Percentiles rank a stretch among this genome's conserved stretches.
Conservation (phyloP, 495 filamentous ascomycete genomes). For the Thermochaetoides thermophila region DNA sequence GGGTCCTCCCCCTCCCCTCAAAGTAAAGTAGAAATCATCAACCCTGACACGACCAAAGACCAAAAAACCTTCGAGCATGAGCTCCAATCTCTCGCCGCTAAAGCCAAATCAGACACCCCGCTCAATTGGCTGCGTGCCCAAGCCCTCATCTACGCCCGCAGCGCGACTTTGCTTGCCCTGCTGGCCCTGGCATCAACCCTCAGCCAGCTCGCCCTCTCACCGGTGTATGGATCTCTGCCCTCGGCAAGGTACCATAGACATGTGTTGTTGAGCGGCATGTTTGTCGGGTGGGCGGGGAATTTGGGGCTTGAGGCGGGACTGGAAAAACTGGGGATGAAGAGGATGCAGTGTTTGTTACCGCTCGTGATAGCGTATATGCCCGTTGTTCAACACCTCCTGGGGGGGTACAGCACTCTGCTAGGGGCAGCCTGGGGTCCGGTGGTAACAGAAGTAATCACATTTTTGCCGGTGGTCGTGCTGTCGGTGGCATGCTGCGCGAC, state of each 20-base stretch:
- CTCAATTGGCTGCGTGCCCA: conserved; percentile 20
- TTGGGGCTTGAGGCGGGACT: conserved; percentile 29
- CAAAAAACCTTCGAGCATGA: conserved; percentile 37
- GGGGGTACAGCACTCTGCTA: conserved; percentile 43
- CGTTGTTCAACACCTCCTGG: conserved; percentile 51
- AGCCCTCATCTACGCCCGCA: conserved; percentile 24
- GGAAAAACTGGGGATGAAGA: conserved; percentile 34
- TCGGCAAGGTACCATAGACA: conserved; percentile 54
- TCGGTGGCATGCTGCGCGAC: conserved; percentile 50
- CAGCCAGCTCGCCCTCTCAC: conserved; percentile 60
- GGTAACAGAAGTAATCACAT: conserved; percentile 54
- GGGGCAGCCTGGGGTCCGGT: conserved; percentile 59
- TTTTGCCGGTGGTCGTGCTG: conserved; percentile 57
- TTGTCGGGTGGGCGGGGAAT: conserved; percentile 47
- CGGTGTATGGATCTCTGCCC: conserved; percentile 74
- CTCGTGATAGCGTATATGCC: conserved; percentile 63
- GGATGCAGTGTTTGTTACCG: conserved; percentile 62
- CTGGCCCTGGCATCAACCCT: conserved; percentile 61
- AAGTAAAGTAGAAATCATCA: too few species aligned
- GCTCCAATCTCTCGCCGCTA: conserved; percentile 32
- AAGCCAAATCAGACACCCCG: conserved; percentile 34
- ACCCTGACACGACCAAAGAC: too few species aligned
- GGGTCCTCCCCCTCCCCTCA: too few species aligned
- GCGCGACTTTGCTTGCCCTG: conserved; percentile 40
- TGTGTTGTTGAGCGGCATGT: conserved; percentile 45